Evolutionary conservation across 1,284 basidiomycete species (phyloP), one percentile per base, ranked within the genome.

Genomic region (Xerocomus minutiporus): DNA sequence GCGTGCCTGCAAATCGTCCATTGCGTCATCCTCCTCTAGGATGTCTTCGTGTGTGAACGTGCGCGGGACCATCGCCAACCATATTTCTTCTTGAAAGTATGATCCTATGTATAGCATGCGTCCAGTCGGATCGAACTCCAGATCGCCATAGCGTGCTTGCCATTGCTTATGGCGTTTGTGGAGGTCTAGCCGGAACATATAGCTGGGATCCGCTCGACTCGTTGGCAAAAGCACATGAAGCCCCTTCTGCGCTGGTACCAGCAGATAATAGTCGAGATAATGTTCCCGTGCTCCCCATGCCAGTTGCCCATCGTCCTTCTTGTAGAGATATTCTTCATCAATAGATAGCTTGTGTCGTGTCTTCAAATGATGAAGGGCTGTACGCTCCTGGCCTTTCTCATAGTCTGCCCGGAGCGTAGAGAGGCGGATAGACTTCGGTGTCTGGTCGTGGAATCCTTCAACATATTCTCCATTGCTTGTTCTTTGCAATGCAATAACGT

Each of bases 61-160:
- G 1, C 43, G 43, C n/a, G 43, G 43, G 1, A 50, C 52, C 44
- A 53, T 53, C 12, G 38, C 48, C 3, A 54, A 15, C 53, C 53
- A 54, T 0, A 54, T 29, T 12, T 54, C 53, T 8, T 51, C 49
- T 13, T 54, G 53, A 1, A 17, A 9, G 11, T 34, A 44, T 9
- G 13, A 36, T 9, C 53, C 49, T 8, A 54, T 42, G 11, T 42
- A 54, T 1, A 54, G 34, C 53, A 54, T 47, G 11, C 39, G 8
- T 20, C 53, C 53, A 9, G 28, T 31, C 0, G 50, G 40, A 7
- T 51, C 45, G 5, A 54, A 54, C 7, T 35, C 53, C 7, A 54
- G 20, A 20, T 54, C 45, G 2, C 20, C 15, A 34, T 54, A 29
- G 1, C 41, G 12, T 2, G 49, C 53, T 9, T 38, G 38, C 53